Conservation (phyloP, 78 protist species). For the Capsaspora owczarzaki region DNA sequence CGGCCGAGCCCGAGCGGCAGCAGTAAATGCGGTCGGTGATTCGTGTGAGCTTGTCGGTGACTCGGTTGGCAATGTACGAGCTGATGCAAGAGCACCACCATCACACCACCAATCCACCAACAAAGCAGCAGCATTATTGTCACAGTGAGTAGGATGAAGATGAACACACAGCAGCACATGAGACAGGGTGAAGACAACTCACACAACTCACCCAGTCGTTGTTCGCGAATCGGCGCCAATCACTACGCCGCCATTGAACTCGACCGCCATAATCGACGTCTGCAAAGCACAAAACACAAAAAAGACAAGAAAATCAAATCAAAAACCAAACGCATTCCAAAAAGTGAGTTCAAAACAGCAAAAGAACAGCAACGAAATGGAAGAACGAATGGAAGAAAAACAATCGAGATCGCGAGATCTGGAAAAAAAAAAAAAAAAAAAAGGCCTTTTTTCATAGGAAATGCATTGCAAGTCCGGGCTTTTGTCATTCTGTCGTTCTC, state of each 20-base stretch:
- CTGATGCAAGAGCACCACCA: slow-evolving; percentile 37
- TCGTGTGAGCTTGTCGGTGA: slow-evolving; percentile 84
- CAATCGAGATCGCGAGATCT: too few species aligned
- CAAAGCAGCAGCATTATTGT: not conserved
- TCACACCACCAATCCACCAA: not conserved
- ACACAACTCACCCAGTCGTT: slow-evolving; percentile 52
- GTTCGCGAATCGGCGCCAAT: slow-evolving; percentile 96
- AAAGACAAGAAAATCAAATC: too few species aligned
- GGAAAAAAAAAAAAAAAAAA: too few species aligned
- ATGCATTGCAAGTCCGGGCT: too few species aligned
- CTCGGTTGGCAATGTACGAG: slow-evolving; percentile 88
- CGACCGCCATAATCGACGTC: slow-evolving; percentile 96
- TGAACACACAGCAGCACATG: not conserved
- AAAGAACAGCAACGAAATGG: too few species aligned
- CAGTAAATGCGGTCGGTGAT: slow-evolving; percentile 77
- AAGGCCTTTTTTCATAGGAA: too few species aligned
- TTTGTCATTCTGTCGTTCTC: too few species aligned
- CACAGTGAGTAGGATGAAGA: not conserved
- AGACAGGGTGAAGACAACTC: not conserved
- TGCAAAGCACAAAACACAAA: slow-evolving; percentile 2
- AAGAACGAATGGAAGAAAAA: too few species aligned
- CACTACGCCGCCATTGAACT: slow-evolving; percentile 90
- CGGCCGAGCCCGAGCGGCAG: slow-evolving; percentile 96
- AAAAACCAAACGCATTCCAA: too few species aligned
- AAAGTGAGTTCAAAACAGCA: too few species aligned